Evolutionary conservation across 805 yeast species (phyloP).

Genomic region (Yamadazyma laniorum): DNA sequence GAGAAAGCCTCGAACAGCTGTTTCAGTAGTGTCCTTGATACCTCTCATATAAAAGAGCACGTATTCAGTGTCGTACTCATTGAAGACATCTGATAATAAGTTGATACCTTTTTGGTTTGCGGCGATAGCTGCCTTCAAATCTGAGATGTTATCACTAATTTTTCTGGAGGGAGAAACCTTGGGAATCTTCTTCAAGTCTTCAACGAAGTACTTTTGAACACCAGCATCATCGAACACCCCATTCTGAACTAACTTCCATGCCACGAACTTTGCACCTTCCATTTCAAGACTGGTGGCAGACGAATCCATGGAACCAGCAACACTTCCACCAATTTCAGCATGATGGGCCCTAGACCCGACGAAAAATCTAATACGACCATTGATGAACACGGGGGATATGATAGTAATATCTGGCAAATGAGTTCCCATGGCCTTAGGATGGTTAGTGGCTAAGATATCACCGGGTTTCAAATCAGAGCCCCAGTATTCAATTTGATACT

Average conservation of each 20-base stretch:
- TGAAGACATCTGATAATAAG: constrained; percentile 55
- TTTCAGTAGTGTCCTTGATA: constrained; percentile 74
- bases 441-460: constrained; percentile 75
- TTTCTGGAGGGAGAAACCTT: constrained; percentile 20
- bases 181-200: constrained; percentile 23
- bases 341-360: constrained; percentile 24
- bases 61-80: constrained; percentile 58
- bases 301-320: constrained; percentile 20
- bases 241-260: constrained; percentile 16
- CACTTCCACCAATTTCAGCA: constrained; percentile 24
- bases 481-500: constrained; percentile 66
- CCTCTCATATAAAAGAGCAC: constrained; percentile 77
- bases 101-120: constrained; percentile 82
- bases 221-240: constrained; percentile 19
- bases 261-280: constrained; percentile 19
- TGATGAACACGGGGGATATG: constrained; percentile 21
- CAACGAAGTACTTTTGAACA: constrained; percentile 15
- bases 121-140: constrained; percentile 79
- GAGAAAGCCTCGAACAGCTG: constrained; percentile 51
- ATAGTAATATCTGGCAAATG: constrained; percentile 67
- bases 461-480: constrained; percentile 62
- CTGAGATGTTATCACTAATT: constrained; percentile 31
- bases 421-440: constrained; percentile 83
- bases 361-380: constrained; percentile 16
- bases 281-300: constrained; percentile 16